Conservation (phyloP, 495 filamentous ascomycete genomes). For the Penicillium cataractarum region DNA sequence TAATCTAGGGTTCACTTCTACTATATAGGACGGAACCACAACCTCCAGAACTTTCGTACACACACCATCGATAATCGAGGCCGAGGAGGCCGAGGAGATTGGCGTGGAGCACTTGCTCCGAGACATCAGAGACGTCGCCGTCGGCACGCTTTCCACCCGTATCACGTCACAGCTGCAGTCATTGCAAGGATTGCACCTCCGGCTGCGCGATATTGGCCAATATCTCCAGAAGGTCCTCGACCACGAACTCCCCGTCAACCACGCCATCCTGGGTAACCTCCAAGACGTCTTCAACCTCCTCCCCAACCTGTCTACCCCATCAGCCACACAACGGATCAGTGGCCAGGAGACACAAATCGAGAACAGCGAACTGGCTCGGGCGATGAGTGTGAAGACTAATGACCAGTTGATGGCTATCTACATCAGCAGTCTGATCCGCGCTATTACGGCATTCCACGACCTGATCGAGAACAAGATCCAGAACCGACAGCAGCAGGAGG, state of each 20-base stretch:
- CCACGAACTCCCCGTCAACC: constrained; percentile 90
- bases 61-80: constrained; percentile 98
- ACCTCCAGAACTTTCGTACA: constrained; percentile 98
- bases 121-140: constrained; percentile 96
- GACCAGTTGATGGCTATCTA: constrained; percentile 99
- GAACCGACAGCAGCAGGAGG: constrained; percentile 95
- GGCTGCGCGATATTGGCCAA: constrained; percentile 90
- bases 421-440: constrained; percentile 91
- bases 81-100: constrained; percentile 98
- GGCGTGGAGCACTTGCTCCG: constrained; percentile 97
- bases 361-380: constrained; percentile 83
- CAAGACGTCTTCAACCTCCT: constrained; percentile 99
- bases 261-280: constrained; percentile 94
- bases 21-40: constrained; percentile 85
- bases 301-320: constrained; percentile 90
- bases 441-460: constrained; percentile 98
- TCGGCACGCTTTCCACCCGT: constrained; percentile 96
- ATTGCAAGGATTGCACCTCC: constrained; percentile 91
- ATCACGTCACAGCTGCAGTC: constrained; percentile 98
- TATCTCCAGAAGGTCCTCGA: constrained; percentile 97
- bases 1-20: constrained; percentile 6
- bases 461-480: constrained; percentile 99
- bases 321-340: constrained; percentile 51
- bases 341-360: constrained; percentile 55
- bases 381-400: constrained; percentile 99